Base-by-base conservation (phyloP, 2,329 filamentous ascomycete species). In the Nemania abortiva region DNA sequence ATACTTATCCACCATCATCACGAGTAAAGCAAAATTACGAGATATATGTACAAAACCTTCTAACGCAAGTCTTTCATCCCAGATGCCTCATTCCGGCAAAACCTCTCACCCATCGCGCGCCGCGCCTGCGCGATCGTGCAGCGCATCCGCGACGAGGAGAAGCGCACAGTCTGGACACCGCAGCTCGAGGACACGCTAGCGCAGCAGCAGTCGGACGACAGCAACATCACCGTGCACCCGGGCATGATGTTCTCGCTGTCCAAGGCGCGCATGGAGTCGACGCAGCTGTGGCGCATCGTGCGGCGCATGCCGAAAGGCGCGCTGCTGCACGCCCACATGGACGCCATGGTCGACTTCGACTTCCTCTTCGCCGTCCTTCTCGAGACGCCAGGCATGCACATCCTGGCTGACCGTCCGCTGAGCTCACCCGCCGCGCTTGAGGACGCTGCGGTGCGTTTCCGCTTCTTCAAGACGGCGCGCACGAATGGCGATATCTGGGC, bases 221-320 rank as follows among this genome's bases (percentile, higher is more conserved):
- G 82, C 29, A 85, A 89, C 74, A 86, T 89, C 69, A 88, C 89
- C 73, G 83, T 95, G 59, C 93, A 92, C 77, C 94, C 94, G 0
- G 95, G 95, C 11, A 97, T 97, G 91, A 96, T 97, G 92, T 98
- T 97, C 81, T 90, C 88, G 42, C 86, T 95, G 42, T 94, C 94
- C 74, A 95, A 94, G 80, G 88, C 90, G n/a, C 89, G 89, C 45
- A 97, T 97, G 89, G 93, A 97, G 81, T 85, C 86, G 74, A 97
- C 93, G 15, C 90, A 90, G 76, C 85, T 98, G 27, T 98, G 94
- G 94, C 87, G 89, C 72, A 96, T 98, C 74, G 87, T 97, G 18
- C 88, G 90, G 68, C 87, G 84, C 72, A 94, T 98, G 92, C 95
- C 95, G 31, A 98, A 98, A 80, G 96, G 95, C 13, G 87, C 91